These are phyloP conservation scores for Ophiostoma piceae DNA, from an alignment of 2,329 filamentous ascomycete genomes.

Conservation along the genomic window DNA sequence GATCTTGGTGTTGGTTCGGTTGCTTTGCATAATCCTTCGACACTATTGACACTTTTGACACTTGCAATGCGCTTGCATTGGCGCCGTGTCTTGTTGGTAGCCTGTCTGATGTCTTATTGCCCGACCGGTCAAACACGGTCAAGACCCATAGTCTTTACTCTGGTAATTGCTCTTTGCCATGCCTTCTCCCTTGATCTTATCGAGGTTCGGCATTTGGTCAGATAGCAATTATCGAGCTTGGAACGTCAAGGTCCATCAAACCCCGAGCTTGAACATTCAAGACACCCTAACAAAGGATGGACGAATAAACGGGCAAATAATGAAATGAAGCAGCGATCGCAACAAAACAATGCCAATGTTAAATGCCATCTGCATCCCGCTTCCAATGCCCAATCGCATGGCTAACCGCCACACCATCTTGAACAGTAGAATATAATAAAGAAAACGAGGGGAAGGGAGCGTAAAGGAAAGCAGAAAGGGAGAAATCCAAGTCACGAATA, in stretches of 20 bases:
- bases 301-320: background rate
- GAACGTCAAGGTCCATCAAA: background rate
- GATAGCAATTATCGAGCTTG: background rate
- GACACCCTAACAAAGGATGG: background rate
- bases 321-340: background rate
- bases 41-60: background rate
- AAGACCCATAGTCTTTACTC: background rate
- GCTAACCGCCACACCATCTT: background rate
- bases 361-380: background rate
- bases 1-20: background rate
- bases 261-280: background rate
- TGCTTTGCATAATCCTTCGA: background rate
- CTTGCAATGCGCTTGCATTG: constrained; percentile 3
- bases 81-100: background rate
- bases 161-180: background rate
- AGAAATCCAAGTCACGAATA: background rate
- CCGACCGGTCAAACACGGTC: constrained; percentile 1
- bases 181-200: background rate
- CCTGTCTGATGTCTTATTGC: background rate
- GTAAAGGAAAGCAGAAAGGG: background rate
- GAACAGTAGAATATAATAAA: background rate
- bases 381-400: background rate
- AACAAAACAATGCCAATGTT: constrained; percentile 3
- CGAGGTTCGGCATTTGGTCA: background rate
- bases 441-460: background rate